Percentiles rank a stretch among this genome's conserved stretches.
phyloP scores from a whole-genome alignment of 306 rosid genomes.

The Crotalaria pallida region DNA sequence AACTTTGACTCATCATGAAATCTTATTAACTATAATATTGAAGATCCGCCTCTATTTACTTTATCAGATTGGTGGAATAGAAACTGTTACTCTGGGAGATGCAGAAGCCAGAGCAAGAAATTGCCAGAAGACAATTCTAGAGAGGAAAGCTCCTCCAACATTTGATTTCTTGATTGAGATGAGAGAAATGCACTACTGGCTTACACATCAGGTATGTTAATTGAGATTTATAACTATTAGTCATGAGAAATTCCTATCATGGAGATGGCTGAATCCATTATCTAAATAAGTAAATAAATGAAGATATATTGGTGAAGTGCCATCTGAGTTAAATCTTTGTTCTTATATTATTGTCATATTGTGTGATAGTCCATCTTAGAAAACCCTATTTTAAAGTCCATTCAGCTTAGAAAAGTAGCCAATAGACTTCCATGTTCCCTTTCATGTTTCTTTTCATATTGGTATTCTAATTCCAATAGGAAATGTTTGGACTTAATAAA shows the following conservation, averaged over 20 bases:
- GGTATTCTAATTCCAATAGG: neutral
- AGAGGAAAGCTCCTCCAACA: slow-evolving; percentile 67
- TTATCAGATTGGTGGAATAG: slow-evolving; percentile 57
- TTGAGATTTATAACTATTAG: slow-evolving; percentile 8
- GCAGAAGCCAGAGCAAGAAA: slow-evolving; percentile 61
- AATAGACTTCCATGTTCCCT: neutral
- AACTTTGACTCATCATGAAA: neutral
- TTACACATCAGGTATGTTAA: slow-evolving; percentile 57
- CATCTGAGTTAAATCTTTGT: neutral
- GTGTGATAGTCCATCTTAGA: slow-evolving; percentile 10
- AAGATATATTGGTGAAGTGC: neutral
- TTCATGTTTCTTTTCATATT: neutral
- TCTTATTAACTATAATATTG: slow-evolving; percentile 3
- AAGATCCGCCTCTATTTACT: slow-evolving; percentile 19
- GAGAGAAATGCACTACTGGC: slow-evolving; percentile 70
- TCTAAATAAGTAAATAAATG: neutral
- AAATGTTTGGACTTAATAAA: neutral
- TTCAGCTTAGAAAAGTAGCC: neutral
- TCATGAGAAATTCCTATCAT: neutral
- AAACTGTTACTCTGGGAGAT: slow-evolving; percentile 57
- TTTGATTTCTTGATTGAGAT: slow-evolving; percentile 70
- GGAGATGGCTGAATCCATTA: neutral
- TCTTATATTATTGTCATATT: neutral
- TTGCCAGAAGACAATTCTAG: slow-evolving; percentile 58
- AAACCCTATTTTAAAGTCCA: neutral